Evolutionary conservation across 441 rosid species (phyloP).

Genomic region (Croton setiger): DNA sequence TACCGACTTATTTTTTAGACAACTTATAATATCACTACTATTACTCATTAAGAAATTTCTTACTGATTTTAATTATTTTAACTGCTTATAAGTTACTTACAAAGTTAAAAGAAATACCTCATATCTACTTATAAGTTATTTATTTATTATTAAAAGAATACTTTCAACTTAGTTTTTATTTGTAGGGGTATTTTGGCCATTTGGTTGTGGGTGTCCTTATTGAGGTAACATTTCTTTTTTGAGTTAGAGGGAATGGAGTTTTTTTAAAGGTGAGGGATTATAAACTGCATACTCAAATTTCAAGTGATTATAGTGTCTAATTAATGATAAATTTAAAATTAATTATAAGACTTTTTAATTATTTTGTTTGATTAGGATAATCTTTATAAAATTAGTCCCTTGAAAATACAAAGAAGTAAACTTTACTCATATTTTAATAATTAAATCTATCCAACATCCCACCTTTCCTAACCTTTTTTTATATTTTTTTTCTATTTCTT

Average conservation of each 20-base stretch:
- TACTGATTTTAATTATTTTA: no score
- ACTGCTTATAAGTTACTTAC: no score
- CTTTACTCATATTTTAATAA: neutral
- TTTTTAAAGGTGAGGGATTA: conserved; percentile 36
- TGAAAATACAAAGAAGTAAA: neutral
- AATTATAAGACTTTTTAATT: neutral
- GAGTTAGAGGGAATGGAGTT: conserved; percentile 44
- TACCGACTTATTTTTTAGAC: no score
- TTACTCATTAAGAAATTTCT: no score
- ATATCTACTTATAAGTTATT: no score
- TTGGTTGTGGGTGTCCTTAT: conserved; percentile 22
- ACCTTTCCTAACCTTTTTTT: neutral
- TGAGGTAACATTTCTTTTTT: conserved; percentile 44
- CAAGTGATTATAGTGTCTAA: conserved; percentile 12
- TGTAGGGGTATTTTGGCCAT: conserved; percentile 15
- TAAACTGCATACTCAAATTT: no score
- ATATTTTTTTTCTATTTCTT: no score
- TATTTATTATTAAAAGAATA: no score
- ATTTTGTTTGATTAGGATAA: neutral
- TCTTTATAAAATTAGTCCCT: neutral
- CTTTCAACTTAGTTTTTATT: neutral
- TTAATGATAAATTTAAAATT: neutral
- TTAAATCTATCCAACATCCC: neutral
- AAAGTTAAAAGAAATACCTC: no score
- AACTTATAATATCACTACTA: no score